These are phyloP conservation scores for Sporothrix globosa DNA, from an alignment of 2,329 filamentous ascomycete genomes.

Conservation along the genomic window DNA sequence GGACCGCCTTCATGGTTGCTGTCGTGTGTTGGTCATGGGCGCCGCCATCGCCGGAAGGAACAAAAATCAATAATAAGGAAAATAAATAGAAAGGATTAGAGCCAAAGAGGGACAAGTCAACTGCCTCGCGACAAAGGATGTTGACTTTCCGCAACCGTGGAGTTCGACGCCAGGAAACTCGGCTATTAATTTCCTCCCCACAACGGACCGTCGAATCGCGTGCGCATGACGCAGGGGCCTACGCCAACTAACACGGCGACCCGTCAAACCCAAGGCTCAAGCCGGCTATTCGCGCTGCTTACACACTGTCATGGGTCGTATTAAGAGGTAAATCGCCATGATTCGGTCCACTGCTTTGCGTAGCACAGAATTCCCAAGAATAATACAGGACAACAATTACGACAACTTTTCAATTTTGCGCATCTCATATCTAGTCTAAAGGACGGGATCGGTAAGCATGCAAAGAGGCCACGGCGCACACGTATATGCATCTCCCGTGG, in stretches of 20 bases:
- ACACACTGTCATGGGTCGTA: background rate
- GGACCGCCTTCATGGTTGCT: conserved; percentile 32
- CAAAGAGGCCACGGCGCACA: background rate
- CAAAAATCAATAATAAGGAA: background rate
- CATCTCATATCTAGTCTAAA: conserved; percentile 28
- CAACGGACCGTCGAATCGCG: conserved; percentile 23
- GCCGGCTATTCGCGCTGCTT: conserved; percentile 3
- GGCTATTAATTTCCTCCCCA: conserved; percentile 15
- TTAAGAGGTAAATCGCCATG: too few species aligned
- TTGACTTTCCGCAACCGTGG: conserved; percentile 1
- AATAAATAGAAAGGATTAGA: background rate
- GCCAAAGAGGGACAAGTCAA: background rate
- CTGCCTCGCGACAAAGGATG: conserved; percentile 5
- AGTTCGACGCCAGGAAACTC: background rate
- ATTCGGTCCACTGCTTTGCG: too few species aligned
- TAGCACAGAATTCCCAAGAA: too few species aligned
- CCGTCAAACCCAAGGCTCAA: background rate
- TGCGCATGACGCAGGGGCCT: conserved; percentile 14
- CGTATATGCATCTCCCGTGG: background rate
- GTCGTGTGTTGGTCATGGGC: background rate
- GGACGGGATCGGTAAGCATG: background rate
- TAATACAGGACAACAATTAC: background rate
- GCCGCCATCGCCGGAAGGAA: background rate
- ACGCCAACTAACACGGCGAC: background rate
- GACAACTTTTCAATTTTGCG: conserved; percentile 16